A percentile compares a stretch with the other conserved stretches of the same genome.
Evolutionary conservation across 2,329 filamentous ascomycete genomes (phyloP).

Genomic region (Tolypocladium tropicale): DNA sequence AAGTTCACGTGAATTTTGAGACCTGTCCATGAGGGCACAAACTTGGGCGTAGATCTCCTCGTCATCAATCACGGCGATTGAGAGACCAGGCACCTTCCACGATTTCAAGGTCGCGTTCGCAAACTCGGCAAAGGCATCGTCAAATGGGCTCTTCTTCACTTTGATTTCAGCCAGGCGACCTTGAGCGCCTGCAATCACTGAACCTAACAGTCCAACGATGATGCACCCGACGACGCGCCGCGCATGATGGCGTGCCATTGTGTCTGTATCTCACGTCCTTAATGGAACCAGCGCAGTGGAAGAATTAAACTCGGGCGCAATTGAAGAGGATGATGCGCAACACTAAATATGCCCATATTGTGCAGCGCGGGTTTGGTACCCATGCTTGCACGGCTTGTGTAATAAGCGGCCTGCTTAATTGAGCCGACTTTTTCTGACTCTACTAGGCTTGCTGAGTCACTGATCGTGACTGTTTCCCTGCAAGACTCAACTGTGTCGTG

Average conservation of each 20-base stretch:
- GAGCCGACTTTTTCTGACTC: too few relatives aligned
- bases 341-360: too few relatives aligned
- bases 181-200: neutral
- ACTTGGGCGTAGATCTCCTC: constrained; percentile 15
- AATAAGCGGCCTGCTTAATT: too few relatives aligned
- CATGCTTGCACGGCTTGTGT: too few relatives aligned
- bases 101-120: constrained; percentile 9
- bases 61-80: constrained; percentile 16
- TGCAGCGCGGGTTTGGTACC: too few relatives aligned
- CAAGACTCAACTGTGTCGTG: too few relatives aligned
- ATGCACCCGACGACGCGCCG: neutral
- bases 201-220: neutral
- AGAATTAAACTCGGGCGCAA: too few relatives aligned
- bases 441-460: too few relatives aligned
- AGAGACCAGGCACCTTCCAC: constrained; percentile 17
- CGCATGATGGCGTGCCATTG: neutral
- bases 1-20: neutral
- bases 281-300: too few relatives aligned
- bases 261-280: neutral
- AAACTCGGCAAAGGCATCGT: constrained; percentile 7
- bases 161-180: neutral
- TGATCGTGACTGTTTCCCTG: too few relatives aligned
- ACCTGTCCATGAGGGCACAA: neutral
- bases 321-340: too few relatives aligned
- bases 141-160: constrained; percentile 4